Evolutionary conservation across 2,329 filamentous ascomycete species (phyloP).

Genomic region (Cercospora zeina): DNA sequence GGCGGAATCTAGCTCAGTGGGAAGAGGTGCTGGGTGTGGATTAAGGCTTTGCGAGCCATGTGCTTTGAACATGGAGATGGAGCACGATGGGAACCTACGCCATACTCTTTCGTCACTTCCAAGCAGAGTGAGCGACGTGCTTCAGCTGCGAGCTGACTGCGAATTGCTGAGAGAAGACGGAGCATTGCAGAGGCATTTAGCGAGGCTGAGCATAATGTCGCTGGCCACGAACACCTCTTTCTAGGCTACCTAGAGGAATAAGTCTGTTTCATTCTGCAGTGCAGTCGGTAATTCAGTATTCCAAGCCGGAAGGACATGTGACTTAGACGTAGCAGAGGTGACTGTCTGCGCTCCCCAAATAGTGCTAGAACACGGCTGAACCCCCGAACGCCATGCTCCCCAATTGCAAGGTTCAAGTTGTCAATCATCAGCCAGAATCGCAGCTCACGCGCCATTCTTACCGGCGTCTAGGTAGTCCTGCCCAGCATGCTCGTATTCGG

Average conservation of each 20-base stretch:
- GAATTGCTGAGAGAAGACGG: conserved; percentile 41
- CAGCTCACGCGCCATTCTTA: conserved; percentile 26
- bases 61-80: conserved; percentile 25
- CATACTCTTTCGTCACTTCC: conserved; percentile 28
- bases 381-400: conserved; percentile 8
- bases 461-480: conserved; percentile 65
- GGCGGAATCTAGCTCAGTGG: conserved; percentile 13
- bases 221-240: neutral
- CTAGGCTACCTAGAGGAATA: neutral
- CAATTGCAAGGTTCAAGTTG: conserved; percentile 2
- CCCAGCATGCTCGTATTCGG: conserved; percentile 70
- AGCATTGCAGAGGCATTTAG: conserved; percentile 32
- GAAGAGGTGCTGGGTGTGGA: conserved; percentile 35
- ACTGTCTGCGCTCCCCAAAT: neutral
- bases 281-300: neutral
- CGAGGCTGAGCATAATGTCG: conserved; percentile 12
- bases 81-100: conserved; percentile 32
- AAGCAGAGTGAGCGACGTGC: conserved; percentile 23
- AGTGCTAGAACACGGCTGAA: neutral
- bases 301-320: neutral
- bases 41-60: conserved; percentile 39
- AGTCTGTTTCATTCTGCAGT: neutral
- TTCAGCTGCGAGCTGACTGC: conserved; percentile 40
- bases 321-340: neutral
- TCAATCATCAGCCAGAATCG: neutral